These are phyloP conservation scores for Colletotrichum sidae DNA, from an alignment of 2,329 filamentous ascomycete genomes.

Conservation along the genomic window DNA sequence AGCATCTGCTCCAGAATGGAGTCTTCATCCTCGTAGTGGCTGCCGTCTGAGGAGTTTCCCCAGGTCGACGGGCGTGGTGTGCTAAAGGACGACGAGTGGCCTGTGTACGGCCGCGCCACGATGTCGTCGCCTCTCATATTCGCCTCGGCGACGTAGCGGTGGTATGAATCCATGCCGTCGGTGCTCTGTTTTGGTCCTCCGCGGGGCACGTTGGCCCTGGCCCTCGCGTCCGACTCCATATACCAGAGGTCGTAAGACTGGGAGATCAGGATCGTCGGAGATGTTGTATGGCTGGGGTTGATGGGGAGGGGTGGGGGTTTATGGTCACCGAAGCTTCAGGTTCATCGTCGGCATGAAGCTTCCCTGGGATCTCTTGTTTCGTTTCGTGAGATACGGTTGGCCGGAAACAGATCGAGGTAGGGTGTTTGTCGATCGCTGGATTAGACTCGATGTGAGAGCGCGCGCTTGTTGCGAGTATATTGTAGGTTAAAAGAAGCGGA, in stretches of 20 bases:
- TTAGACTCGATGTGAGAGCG: conserved; percentile 17
- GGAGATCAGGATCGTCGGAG: not conserved
- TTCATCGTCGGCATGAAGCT: conserved; percentile 18
- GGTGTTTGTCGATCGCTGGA: conserved; percentile 29
- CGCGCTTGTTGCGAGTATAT: conserved; percentile 25
- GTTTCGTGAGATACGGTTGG: conserved; percentile 5
- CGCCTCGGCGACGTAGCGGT: conserved; percentile 37
- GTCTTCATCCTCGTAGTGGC: not conserved
- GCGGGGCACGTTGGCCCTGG: conserved; percentile 38
- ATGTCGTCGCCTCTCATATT: conserved; percentile 16
- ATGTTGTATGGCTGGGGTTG: not conserved
- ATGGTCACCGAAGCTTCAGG: conserved; percentile 19
- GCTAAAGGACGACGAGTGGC: conserved; percentile 36
- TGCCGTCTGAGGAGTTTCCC: not conserved
- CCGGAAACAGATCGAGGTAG: conserved; percentile 26
- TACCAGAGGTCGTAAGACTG: not conserved
- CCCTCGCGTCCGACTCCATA: conserved; percentile 35
- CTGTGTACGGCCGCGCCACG: conserved; percentile 28
- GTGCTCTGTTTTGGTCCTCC: conserved; percentile 28
- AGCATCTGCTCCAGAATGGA: not conserved
- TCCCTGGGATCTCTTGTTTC: conserved; percentile 15
- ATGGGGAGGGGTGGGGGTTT: not conserved
- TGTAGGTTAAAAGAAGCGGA: conserved; percentile 21
- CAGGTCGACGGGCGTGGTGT: conserved; percentile 26
- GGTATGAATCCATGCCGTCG: conserved; percentile 37